Conservation (phyloP, 305 asterid genomes). For the Ruellia speciosa region DNA sequence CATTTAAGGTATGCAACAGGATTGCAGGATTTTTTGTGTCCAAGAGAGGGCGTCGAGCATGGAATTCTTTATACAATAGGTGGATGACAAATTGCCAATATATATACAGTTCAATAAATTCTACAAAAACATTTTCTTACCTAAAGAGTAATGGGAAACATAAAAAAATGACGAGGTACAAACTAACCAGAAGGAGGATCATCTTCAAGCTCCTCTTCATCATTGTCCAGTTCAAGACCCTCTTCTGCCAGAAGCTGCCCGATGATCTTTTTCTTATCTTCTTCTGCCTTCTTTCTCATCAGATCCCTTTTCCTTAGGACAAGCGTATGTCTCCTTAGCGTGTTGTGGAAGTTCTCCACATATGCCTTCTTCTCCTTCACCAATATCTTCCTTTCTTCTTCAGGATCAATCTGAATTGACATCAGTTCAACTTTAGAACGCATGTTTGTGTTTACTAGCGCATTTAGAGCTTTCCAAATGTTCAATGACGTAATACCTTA, state of each 20-base stretch:
- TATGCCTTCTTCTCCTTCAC: conserved; percentile 78
- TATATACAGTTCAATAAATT: background rate
- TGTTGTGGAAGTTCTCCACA: conserved; percentile 55
- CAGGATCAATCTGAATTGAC: conserved; percentile 66
- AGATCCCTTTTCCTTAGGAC: conserved; percentile 69
- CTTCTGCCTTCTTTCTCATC: conserved; percentile 69
- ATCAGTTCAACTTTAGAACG: background rate
- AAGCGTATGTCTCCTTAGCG: conserved; percentile 71
- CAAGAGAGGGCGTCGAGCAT: too few relatives aligned
- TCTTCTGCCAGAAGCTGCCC: conserved; percentile 81
- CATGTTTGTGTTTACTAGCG: background rate
- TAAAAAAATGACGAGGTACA: background rate
- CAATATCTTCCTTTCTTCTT: conserved; percentile 79
- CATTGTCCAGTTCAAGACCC: conserved; percentile 81
- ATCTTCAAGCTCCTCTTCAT: conserved; percentile 35
- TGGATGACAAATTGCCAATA: background rate
- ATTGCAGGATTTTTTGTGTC: too few relatives aligned
- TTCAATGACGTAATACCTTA: background rate
- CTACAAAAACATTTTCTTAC: background rate
- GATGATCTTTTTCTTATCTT: conserved; percentile 53
- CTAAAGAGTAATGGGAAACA: background rate
- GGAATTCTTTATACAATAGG: too few relatives aligned
- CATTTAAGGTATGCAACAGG: too few relatives aligned
- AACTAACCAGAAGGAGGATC: background rate
- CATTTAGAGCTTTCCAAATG: background rate